phyloP scores from a whole-genome alignment of 345 rosid species.

The Erysimum cheiranthoides region DNA sequence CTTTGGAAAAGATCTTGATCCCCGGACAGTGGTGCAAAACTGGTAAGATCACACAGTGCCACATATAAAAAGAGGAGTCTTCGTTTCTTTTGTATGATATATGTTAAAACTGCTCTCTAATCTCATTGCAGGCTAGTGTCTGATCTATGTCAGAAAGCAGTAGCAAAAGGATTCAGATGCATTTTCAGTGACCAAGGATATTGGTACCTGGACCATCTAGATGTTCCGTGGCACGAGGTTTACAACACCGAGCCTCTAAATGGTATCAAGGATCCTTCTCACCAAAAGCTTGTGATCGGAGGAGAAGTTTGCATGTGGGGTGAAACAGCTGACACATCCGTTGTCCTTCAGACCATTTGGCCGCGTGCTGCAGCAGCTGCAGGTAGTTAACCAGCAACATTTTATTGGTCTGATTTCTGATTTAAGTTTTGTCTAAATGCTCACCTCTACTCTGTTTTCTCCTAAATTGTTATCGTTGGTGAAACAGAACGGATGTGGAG shows the following conservation, averaged over 20 bases:
- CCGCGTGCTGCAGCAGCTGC: conserved; percentile 95
- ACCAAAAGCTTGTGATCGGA: conserved; percentile 79
- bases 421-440: not conserved
- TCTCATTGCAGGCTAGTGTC: conserved; percentile 68
- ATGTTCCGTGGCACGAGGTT: conserved; percentile 76
- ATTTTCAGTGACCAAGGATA: conserved; percentile 86
- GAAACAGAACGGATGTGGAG: conserved; percentile 86
- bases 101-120: conserved; percentile 11
- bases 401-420: not conserved
- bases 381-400: conserved; percentile 48
- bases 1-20: conserved; percentile 71
- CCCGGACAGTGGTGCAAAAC: conserved; percentile 83
- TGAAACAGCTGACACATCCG: conserved; percentile 83
- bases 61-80: not conserved
- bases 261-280: conserved; percentile 63
- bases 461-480: conserved; percentile 19
- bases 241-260: conserved; percentile 83
- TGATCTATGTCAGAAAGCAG: conserved; percentile 84
- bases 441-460: not conserved
- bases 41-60: conserved; percentile 57
- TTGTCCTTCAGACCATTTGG: conserved; percentile 89
- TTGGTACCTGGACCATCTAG: conserved; percentile 94
- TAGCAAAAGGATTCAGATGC: conserved; percentile 89
- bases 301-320: conserved; percentile 99
- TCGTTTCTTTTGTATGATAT: not conserved